phyloP scores from a whole-genome alignment of 768 basidiomycete species.

The Exsudoporus frostii region DNA sequence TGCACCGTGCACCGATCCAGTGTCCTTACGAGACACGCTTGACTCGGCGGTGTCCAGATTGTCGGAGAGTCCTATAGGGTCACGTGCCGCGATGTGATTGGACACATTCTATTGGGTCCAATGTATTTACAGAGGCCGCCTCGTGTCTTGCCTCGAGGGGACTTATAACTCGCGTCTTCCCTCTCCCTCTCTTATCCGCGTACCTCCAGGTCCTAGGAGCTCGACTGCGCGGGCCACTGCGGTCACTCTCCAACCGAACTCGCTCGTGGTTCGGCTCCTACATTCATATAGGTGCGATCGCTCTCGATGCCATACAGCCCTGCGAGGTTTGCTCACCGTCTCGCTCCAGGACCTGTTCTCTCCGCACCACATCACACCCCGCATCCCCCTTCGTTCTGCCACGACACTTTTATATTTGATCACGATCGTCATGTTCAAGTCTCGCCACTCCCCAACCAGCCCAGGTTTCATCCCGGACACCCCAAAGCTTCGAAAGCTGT shows the following conservation, averaged over 20 bases:
- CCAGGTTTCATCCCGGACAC: conserved; percentile 19
- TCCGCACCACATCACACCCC: neutral
- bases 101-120: conserved; percentile 12
- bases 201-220: conserved; percentile 15
- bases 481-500: conserved; percentile 15
- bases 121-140: conserved; percentile 15
- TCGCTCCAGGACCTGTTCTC: neutral
- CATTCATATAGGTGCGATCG: conserved; percentile 13
- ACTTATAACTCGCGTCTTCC: conserved; percentile 15
- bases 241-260: conserved; percentile 17
- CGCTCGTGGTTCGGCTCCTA: conserved; percentile 14
- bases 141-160: conserved; percentile 29
- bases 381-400: conserved; percentile 14
- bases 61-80: neutral
- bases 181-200: conserved; percentile 10
- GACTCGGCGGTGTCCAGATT: too few relatives aligned
- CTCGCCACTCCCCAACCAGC: conserved; percentile 13
- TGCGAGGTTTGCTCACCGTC: neutral
- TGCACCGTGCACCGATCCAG: too few relatives aligned
- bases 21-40: too few relatives aligned
- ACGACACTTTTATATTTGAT: conserved; percentile 16
- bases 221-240: conserved; percentile 27
- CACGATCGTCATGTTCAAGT: conserved; percentile 30
- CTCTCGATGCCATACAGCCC: neutral
- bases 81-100: conserved; percentile 26